phyloP scores from a whole-genome alignment of 2,329 filamentous ascomycete species.

The Colletotrichum limetticola region DNA sequence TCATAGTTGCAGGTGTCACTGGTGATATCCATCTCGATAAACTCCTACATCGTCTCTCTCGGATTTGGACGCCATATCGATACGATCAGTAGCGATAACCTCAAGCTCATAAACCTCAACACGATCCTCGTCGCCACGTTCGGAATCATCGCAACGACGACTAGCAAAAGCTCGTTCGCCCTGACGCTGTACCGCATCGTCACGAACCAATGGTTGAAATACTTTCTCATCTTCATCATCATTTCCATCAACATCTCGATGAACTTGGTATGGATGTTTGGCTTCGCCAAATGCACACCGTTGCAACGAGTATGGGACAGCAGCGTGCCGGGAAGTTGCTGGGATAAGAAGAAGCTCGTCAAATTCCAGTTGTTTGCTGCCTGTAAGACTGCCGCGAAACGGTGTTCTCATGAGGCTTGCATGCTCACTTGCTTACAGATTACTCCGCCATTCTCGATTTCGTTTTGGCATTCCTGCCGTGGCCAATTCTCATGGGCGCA shows the following conservation, averaged over 20 bases:
- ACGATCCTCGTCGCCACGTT: constrained; percentile 39
- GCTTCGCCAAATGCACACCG: constrained; percentile 45
- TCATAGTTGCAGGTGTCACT: constrained; percentile 16
- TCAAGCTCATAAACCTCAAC: constrained; percentile 35
- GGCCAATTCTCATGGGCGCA: constrained; percentile 47
- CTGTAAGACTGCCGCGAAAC: constrained; percentile 37
- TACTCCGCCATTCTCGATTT: constrained; percentile 49
- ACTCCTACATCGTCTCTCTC: constrained; percentile 45
- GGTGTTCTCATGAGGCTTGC: rapidly evolving
- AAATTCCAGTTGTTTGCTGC: constrained; percentile 45
- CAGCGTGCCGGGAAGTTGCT: constrained; percentile 42
- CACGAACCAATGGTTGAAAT: constrained; percentile 38
- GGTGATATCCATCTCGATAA: constrained; percentile 43
- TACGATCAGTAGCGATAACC: constrained; percentile 36
- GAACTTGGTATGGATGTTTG: constrained; percentile 47
- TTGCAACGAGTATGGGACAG: constrained; percentile 41
- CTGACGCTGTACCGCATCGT: constrained; percentile 39
- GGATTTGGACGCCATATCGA: constrained; percentile 38
- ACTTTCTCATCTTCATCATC: constrained; percentile 43
- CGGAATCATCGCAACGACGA: constrained; percentile 36
- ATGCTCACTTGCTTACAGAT: constrained; percentile 34
- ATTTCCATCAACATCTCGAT: constrained; percentile 37
- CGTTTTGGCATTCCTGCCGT: constrained; percentile 46
- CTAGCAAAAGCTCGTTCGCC: constrained; percentile 39
- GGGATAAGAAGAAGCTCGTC: constrained; percentile 41